A percentile compares a stretch with the other conserved stretches of the same genome.
These are phyloP conservation scores for Globomyces pollinis-pini DNA, from an alignment of 192 early-diverging fungal genomes.

Conservation along the genomic window DNA sequence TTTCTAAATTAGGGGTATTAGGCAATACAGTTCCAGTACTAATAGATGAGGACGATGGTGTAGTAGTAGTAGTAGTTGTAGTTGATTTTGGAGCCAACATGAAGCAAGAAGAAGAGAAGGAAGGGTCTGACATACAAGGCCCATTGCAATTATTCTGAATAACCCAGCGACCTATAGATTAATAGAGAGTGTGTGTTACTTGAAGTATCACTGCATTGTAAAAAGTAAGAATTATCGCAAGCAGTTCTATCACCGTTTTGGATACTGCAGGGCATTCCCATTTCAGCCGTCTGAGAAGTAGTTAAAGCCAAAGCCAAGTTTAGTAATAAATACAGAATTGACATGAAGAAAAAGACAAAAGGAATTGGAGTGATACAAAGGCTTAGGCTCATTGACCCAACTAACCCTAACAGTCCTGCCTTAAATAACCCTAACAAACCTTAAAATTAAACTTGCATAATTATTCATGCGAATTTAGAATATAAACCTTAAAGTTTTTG, in stretches of 20 bases:
- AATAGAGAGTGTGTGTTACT: neutral
- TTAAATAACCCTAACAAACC: too few relatives aligned
- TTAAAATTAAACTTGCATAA: too few relatives aligned
- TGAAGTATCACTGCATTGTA: neutral
- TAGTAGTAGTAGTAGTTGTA: constrained; percentile 10
- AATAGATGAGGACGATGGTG: neutral
- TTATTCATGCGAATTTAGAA: too few relatives aligned
- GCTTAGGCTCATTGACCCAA: too few relatives aligned
- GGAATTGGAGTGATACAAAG: too few relatives aligned
- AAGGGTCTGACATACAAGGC: constrained; percentile 17
- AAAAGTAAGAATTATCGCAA: neutral
- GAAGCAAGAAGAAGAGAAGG: constrained; percentile 19
- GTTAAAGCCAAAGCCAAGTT: too few relatives aligned
- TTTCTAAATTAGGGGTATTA: neutral
- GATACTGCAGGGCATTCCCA: neutral
- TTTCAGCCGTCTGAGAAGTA: neutral
- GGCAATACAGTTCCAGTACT: neutral
- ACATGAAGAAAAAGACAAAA: neutral
- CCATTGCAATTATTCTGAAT: constrained; percentile 20
- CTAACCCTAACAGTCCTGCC: too few relatives aligned
- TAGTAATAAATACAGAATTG: too few relatives aligned
- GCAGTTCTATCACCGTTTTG: neutral
- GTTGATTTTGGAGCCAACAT: neutral
- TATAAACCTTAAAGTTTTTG: too few relatives aligned
- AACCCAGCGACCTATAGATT: constrained; percentile 19